phyloP scores from a whole-genome alignment of 306 rosid genomes.

The Quercus dentata region DNA sequence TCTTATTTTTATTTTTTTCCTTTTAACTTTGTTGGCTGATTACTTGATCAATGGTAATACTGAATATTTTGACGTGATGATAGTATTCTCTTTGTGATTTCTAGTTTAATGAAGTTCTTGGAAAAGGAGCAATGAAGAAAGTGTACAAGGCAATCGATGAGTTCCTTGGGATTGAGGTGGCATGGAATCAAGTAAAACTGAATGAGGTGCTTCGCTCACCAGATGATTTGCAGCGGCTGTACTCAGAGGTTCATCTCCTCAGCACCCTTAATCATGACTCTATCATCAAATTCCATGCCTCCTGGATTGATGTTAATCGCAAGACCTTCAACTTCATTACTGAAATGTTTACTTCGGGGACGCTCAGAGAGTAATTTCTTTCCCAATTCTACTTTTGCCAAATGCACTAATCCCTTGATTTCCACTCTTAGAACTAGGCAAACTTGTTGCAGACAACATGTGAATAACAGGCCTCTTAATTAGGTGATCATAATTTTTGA shows the following conservation, averaged over 20 bases:
- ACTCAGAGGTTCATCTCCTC: constrained; percentile 93
- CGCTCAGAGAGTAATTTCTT: constrained; percentile 74
- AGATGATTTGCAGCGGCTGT: constrained; percentile 79
- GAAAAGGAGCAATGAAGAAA: constrained; percentile 89
- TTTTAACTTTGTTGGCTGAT: neutral
- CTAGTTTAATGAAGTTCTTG: constrained; percentile 72
- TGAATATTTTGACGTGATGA: constrained; percentile 4
- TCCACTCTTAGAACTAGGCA: constrained; percentile 1
- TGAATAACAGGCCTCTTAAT: neutral
- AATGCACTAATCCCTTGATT: neutral
- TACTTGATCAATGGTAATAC: neutral
- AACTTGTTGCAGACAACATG: neutral
- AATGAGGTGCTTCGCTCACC: constrained; percentile 63
- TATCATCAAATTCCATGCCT: constrained; percentile 71
- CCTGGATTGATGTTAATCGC: constrained; percentile 73
- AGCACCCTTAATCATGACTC: constrained; percentile 76
- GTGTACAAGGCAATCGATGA: constrained; percentile 90
- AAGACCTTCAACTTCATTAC: constrained; percentile 83
- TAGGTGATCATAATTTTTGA: neutral
- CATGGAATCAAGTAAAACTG: constrained; percentile 84
- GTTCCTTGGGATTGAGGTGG: constrained; percentile 82
- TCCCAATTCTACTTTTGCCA: constrained; percentile 23
- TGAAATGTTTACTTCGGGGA: constrained; percentile 85
- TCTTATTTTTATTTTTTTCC: no score
- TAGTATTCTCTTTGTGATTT: constrained; percentile 8